Evolutionary conservation across 2,329 filamentous ascomycete genomes (phyloP).

Genomic region (Colletotrichum spaethianum): DNA sequence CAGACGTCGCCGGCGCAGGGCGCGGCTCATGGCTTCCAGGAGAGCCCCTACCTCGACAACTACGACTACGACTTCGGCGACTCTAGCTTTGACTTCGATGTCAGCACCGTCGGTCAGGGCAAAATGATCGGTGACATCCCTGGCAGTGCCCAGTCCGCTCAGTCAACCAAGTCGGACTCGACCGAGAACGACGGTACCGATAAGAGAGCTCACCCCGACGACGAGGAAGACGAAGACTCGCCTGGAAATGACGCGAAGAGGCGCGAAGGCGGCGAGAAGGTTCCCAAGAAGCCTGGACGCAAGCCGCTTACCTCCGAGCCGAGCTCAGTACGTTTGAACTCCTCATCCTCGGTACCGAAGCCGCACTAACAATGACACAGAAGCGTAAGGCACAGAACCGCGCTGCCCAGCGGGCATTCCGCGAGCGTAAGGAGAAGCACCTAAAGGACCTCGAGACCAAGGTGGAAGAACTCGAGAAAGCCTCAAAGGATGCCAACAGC

Average conservation of each 20-base stretch:
- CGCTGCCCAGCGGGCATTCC: conserved; percentile 92
- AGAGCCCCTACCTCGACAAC: conserved; percentile 84
- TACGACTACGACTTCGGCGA: conserved; percentile 87
- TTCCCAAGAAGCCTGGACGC: conserved; percentile 93
- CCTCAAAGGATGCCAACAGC: conserved; percentile 84
- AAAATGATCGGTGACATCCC: conserved; percentile 85
- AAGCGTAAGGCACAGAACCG: conserved; percentile 97
- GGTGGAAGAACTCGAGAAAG: conserved; percentile 83
- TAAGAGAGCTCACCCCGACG: conserved; percentile 81
- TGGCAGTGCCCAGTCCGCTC: conserved; percentile 65
- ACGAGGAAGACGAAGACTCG: conserved; percentile 74
- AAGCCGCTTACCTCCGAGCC: conserved; percentile 97
- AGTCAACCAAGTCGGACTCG: conserved; percentile 65
- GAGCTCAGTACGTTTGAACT: conserved; percentile 80
- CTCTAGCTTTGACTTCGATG: conserved; percentile 82
- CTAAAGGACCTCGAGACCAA: conserved; percentile 87
- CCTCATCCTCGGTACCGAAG: not conserved
- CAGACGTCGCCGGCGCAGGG: conserved; percentile 63
- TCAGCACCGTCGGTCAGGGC: conserved; percentile 59
- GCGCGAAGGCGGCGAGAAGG: conserved; percentile 86
- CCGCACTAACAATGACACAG: conserved; percentile 58
- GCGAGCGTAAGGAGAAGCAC: conserved; percentile 95
- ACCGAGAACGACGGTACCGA: conserved; percentile 73
- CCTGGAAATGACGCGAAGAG: conserved; percentile 72
- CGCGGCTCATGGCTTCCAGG: conserved; percentile 71